Conservation (phyloP, 129 eudicot genomes). For the Apium graveolens region DNA sequence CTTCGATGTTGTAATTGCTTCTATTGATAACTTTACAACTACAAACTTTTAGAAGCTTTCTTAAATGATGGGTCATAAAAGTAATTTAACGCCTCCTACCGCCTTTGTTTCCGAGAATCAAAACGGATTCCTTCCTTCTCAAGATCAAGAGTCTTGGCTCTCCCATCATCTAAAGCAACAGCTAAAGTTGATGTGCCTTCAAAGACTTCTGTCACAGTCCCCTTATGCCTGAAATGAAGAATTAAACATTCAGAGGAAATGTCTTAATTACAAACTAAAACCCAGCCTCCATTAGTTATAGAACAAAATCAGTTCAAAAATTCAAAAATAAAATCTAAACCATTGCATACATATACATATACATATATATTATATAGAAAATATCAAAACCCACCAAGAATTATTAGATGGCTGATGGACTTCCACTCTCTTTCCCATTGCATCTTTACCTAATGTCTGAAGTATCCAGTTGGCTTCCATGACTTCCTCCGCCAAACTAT, state of each 20-base stretch:
- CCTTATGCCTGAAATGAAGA: constrained; percentile 65
- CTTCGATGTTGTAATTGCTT: background rate
- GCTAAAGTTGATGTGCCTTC: constrained; percentile 54
- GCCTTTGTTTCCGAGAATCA: constrained; percentile 59
- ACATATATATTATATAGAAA: too few relatives aligned
- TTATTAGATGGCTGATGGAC: constrained; percentile 71
- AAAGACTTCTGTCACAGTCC: constrained; percentile 53
- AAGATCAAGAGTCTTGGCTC: constrained; percentile 59
- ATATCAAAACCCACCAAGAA: constrained; percentile 50
- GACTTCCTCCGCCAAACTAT: constrained; percentile 41
- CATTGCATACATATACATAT: background rate
- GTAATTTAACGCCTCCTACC: constrained; percentile 17
- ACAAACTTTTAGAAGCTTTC: background rate
- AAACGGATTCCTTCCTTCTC: constrained; percentile 89
- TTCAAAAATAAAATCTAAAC: background rate
- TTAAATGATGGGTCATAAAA: background rate
- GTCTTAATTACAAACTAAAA: background rate
- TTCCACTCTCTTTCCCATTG: constrained; percentile 87
- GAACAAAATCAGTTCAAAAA: background rate
- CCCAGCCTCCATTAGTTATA: background rate
- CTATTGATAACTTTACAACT: background rate
- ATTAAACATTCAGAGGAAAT: background rate
- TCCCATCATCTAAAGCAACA: constrained; percentile 79
- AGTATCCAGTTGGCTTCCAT: constrained; percentile 92
- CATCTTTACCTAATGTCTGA: constrained; percentile 84